A percentile compares a stretch with the other conserved stretches of the same genome.
phyloP scores from a whole-genome alignment of 163 green algal genomes.

The Scenedesmus sp. region DNA sequence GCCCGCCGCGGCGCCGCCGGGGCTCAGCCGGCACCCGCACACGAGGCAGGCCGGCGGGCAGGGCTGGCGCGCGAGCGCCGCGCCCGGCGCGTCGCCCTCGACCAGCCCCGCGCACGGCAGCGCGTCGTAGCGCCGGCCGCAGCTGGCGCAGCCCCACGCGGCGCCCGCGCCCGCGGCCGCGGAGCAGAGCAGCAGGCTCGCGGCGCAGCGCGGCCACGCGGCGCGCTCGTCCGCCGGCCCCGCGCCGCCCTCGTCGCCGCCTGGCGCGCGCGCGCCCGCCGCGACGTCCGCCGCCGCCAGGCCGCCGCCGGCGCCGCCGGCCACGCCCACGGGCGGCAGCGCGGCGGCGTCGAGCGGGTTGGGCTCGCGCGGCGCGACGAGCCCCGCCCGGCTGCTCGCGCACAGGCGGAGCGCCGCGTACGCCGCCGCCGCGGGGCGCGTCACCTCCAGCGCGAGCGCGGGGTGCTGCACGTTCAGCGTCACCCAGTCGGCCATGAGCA shows the following conservation, averaged over 20 bases:
- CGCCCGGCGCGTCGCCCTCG: not conserved
- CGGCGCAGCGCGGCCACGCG: constrained; percentile 7
- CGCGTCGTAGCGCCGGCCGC: constrained; percentile 9
- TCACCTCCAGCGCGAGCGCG: not conserved
- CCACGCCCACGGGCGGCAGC: constrained; percentile 14
- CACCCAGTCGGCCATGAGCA: constrained; percentile 34
- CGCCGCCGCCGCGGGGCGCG: not conserved
- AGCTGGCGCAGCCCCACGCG: constrained; percentile 30
- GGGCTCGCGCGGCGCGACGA: constrained; percentile 19
- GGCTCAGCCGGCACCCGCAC: constrained; percentile 8
- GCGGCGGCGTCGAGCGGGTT: constrained; percentile 9
- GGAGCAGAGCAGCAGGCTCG: constrained; percentile 21
- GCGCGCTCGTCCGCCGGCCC: not conserved
- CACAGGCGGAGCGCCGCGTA: not conserved
- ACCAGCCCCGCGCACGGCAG: not conserved
- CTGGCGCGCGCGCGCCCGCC: not conserved
- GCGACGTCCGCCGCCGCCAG: not conserved
- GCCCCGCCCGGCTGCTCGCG: no score
- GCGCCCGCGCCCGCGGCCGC: not conserved
- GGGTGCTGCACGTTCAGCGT: constrained; percentile 19
- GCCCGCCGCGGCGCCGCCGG: not conserved
- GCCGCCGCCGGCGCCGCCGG: not conserved
- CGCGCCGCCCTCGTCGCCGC: not conserved
- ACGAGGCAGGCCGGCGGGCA: constrained; percentile 6
- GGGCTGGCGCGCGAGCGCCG: not conserved